Evolutionary conservation across 2,329 filamentous ascomycete species (phyloP), one percentile per base, ranked within the genome.

Genomic region (Venturia aucupariae): DNA sequence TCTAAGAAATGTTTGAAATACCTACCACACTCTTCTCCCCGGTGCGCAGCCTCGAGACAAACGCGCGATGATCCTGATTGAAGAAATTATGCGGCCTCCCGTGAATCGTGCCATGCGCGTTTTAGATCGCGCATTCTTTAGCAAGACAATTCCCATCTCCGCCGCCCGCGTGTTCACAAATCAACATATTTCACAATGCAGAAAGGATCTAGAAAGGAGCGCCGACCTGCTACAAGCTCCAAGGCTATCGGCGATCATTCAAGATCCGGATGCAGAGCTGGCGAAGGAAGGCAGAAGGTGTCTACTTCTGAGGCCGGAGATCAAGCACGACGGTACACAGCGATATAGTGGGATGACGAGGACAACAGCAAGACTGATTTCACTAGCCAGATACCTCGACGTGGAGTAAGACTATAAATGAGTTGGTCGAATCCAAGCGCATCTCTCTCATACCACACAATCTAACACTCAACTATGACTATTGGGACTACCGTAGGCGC

Each of bases 61-160:
- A 59, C 60, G 74, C 73, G 73, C 68, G 69, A 62, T 66, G 77
- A 62, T 85, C 30, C 35, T 42, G 11, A n/a, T 27, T 2, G 17
- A 41, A 42, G 59, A 60, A 2, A 60, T 86, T 82, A 90, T 96
- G 75, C 86, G 87, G 68, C 90, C 92, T 59, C 92, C 92, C 30
- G 81, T 92, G 66, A 88, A 93, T 70, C 88, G 90, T 74, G 86
- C 88, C 66, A 90, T 90, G 79, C 86, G 86, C 72, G 83, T 84
- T 61, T 85, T 99, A 68, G 92, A 99, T 78, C 87, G 90, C 69
- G 82, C 87, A 19, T 87, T 95, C 68, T 97, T 97, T 79, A 81
- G 84, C 62, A 90, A 88, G 74, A 89, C 82, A 0, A 78, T 96
- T 64, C 86, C 88, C 30, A 80, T 93, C 30, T 84, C 91, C 10